Evolutionary conservation across 225 moss, liverwort and hornwort species (phyloP), one percentile per base, ranked within the genome.

Genomic region (Thuidium tamariscinum): DNA sequence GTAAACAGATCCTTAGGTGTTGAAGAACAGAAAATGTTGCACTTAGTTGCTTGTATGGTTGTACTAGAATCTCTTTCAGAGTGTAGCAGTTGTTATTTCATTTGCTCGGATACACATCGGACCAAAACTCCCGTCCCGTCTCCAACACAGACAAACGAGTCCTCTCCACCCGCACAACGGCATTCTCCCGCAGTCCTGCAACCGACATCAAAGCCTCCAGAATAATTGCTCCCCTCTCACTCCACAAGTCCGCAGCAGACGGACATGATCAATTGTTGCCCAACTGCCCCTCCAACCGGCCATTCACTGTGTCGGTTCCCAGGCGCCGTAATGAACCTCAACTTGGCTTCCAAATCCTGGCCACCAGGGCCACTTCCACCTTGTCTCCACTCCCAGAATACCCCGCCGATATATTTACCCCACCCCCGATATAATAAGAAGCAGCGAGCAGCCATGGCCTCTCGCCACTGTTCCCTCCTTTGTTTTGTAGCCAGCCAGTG

Each of bases 21-120:
- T 73, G 7, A 2, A 73, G 6, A 48, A 7, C 0, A 0, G 0
- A 18, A 18, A 48, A 30, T 48, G 19, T 30, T 17, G 18, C 10
- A 72, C 17, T 29, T 30, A 18, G 6, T 29, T 18, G 6, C 10
- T 46, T 29, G 17, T 46, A 6, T 18, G 19, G 19, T 19, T 54
- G 19, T 54, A 16, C 16, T 25, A 42, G 9, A 42, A 15, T 3
- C 15, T 41, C 26, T 42, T 2, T 8, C 4, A 5, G 15, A 69
- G 20, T 20, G 5, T 10, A 44, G 46, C 46, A 46, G 30, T 30
- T 11, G 17, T 46, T 16, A 25, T 70, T 46, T 73, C 72, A 30
- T 8, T 51, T 51, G 13, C 49, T 32, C 34, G 7, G 34, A 13
- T 51, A 13, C 74, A 51, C 74, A 51, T 32, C 22, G 34, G 8